A percentile compares a stretch with the other conserved stretches of the same genome.
Conservation (phyloP, 768 basidiomycete species). For the Boletus vinaceobasis region DNA sequence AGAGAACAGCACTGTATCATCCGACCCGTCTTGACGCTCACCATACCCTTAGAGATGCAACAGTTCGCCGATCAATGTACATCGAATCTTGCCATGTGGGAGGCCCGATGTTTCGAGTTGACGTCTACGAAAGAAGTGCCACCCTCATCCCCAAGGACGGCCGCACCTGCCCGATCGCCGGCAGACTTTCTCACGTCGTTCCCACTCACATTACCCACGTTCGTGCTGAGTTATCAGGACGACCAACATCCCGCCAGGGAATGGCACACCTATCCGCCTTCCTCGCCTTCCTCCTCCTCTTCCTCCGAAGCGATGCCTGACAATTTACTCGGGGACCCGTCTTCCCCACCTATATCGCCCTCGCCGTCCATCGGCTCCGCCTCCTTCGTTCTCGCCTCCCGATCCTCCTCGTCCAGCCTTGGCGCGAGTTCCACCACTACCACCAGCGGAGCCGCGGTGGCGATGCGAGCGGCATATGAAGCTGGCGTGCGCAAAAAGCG, state of each 20-base stretch:
- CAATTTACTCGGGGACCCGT: conserved; percentile 13
- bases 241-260: conserved; percentile 21
- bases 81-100: conserved; percentile 70
- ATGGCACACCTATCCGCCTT: conserved; percentile 29
- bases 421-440: conserved; percentile 10
- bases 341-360: conserved; percentile 28
- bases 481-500: conserved; percentile 33
- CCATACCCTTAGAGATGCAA: conserved; percentile 52
- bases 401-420: conserved; percentile 31
- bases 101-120: conserved; percentile 43
- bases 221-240: conserved; percentile 31
- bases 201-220: conserved; percentile 52
- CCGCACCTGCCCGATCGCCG: conserved; percentile 32
- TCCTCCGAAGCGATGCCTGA: conserved; percentile 30
- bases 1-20: conserved; percentile 12
- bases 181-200: conserved; percentile 52
- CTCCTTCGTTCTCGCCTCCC: conserved; percentile 25
- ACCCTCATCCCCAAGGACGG: conserved; percentile 1
- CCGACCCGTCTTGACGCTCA: conserved; percentile 8
- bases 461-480: conserved; percentile 32
- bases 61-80: conserved; percentile 64
- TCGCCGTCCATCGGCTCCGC: conserved; percentile 26
- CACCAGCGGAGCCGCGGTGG: conserved; percentile 21
- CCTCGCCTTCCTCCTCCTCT: conserved; percentile 29
- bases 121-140: conserved; percentile 20